Evolutionary conservation across 495 filamentous ascomycete genomes (phyloP), one percentile per base, ranked within the genome.

Genomic region (Tuber magnatum): DNA sequence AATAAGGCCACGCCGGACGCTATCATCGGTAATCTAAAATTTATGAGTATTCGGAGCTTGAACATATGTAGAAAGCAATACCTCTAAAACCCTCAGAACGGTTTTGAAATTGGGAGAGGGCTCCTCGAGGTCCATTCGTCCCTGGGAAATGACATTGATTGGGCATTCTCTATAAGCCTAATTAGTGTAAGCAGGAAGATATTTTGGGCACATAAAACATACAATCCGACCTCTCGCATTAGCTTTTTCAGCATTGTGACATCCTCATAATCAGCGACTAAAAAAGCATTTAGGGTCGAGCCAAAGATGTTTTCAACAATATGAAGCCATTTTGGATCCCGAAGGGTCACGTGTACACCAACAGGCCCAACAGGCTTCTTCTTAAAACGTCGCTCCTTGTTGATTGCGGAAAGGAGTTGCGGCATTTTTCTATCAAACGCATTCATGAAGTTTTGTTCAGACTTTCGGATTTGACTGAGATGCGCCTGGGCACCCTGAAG

Each of bases 291-390:
- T 71, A 97, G 84, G 24, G 81, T 87, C 8, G 71, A 80, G 69
- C 92, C 92, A 65, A 97, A 84, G 5, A 87, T 87, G 74, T 86
- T 89, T 81, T 99, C 95, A 14, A 98, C 82, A 71, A 94, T 88
- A n/a, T 87, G 88, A 9, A 91, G 90, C 95, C 95, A 99, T 80
- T 92, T 85, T 9, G 92, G 91, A 75, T 95, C 89, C 39, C 89
- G 85, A 51, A 98, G 83, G 72, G 88, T 89, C 38, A 98, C 86
- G 79, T 93, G 87, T 16, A 88, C 84, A 38, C 93, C 96, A 20
- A 97, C 87, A 0, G 95, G 95, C 0, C 95, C 95, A 46, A 97
- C 86, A 69, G 96, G 95, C 68, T 87, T 91, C 51, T 87, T 84
- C 38, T 84, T 83, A 77, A 95, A 97, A 0, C 89, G 83, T 2